These are phyloP conservation scores for Backusella australiensis DNA, from an alignment of 192 early-diverging fungal genomes.

Conservation along the genomic window DNA sequence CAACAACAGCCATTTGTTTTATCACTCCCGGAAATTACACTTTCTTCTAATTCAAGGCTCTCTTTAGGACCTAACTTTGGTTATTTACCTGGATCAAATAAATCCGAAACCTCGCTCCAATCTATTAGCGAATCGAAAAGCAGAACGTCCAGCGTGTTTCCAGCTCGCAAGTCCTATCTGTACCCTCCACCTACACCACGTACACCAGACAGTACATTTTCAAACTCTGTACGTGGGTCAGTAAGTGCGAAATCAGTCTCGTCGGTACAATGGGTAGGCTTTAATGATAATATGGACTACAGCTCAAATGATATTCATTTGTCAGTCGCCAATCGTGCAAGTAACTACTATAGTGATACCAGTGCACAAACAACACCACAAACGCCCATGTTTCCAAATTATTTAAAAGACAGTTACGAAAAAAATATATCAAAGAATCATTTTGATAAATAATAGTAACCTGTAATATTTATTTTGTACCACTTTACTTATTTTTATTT, in stretches of 20 bases:
- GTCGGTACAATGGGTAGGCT: constrained; percentile 16
- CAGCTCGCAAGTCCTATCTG: background rate
- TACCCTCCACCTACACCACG: background rate
- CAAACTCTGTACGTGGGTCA: background rate
- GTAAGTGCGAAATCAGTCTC: constrained; percentile 1
- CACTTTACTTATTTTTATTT: background rate
- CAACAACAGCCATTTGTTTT: background rate
- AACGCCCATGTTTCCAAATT: background rate
- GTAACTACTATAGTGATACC: background rate
- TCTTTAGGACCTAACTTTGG: background rate
- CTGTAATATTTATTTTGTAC: too few relatives aligned
- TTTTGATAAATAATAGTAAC: too few relatives aligned
- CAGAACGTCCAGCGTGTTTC: background rate
- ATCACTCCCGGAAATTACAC: background rate
- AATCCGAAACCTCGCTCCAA: background rate
- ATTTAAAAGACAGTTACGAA: background rate
- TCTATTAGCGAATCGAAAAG: background rate
- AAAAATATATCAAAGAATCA: background rate
- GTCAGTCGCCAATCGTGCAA: background rate
- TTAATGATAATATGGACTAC: constrained; percentile 21
- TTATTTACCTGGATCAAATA: background rate
- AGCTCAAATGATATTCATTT: background rate
- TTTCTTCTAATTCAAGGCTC: background rate
- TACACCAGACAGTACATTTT: background rate
- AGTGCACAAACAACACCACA: background rate